A percentile compares a stretch with the other conserved stretches of the same genome.
These are phyloP conservation scores for Incumbomyces delicatus DNA, from an alignment of 2,329 filamentous ascomycete species.

Conservation along the genomic window DNA sequence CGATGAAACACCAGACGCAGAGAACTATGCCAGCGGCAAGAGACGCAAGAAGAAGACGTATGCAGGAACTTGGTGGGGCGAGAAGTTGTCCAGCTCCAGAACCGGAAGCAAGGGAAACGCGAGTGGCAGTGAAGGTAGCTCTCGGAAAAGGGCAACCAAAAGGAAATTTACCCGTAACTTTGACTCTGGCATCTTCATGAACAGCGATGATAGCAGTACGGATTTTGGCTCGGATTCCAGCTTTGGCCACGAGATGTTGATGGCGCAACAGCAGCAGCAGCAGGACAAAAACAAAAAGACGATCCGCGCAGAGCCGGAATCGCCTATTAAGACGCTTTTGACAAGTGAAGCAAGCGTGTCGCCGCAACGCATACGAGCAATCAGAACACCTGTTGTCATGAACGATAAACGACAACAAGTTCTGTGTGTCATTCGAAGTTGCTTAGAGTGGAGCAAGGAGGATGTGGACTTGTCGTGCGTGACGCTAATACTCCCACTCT, in stretches of 20 bases:
- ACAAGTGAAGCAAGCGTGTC: background rate
- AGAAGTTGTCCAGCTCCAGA: slow-evolving; percentile 6
- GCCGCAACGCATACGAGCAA: background rate
- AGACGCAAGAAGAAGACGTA: slow-evolving; percentile 18
- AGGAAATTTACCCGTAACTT: slow-evolving; percentile 35
- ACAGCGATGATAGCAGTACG: slow-evolving; percentile 33
- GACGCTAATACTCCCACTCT: background rate
- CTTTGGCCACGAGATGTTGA: slow-evolving; percentile 29
- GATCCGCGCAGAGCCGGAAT: background rate
- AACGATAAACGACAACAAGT: slow-evolving; percentile 26
- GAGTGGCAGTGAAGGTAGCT: slow-evolving; percentile 19
- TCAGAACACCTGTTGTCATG: background rate
- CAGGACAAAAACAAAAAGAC: slow-evolving; percentile 10
- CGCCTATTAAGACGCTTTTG: background rate
- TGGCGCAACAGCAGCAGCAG: slow-evolving; percentile 18
- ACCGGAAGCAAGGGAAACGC: slow-evolving; percentile 16
- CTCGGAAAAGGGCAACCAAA: slow-evolving; percentile 23
- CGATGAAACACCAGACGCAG: slow-evolving; percentile 36
- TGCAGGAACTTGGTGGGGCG: slow-evolving; percentile 19
- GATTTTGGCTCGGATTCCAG: slow-evolving; percentile 29
- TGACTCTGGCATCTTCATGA: slow-evolving; percentile 41
- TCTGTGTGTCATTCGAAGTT: slow-evolving; percentile 29
- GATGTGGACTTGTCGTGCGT: slow-evolving; percentile 37
- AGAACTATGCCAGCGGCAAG: slow-evolving; percentile 27
- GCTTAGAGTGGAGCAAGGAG: slow-evolving; percentile 35